Conservation (phyloP, 2,329 filamentous ascomycete species). For the Exophiala mesophila region DNA sequence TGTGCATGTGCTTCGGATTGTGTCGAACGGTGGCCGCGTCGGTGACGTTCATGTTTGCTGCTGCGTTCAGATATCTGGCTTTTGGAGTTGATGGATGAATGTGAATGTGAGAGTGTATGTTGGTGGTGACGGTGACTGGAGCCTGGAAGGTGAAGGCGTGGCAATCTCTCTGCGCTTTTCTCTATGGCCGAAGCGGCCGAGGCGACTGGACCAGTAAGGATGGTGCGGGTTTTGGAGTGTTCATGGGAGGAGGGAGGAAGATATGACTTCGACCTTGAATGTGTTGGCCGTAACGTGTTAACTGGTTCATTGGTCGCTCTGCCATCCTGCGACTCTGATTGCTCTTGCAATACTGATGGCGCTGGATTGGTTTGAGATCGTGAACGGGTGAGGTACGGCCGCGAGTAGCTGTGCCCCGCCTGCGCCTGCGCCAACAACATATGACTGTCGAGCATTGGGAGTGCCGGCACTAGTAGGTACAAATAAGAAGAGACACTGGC, state of each 20-base stretch:
- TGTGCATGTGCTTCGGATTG: slow-evolving; percentile 15
- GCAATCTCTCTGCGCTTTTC: slow-evolving; percentile 14
- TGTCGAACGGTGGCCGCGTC: slow-evolving; percentile 13
- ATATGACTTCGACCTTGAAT: slow-evolving; percentile 15
- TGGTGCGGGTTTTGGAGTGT: slow-evolving; percentile 3
- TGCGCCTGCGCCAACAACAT: background rate
- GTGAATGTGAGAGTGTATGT: slow-evolving; percentile 8
- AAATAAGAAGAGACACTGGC: too few relatives aligned
- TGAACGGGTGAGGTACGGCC: background rate
- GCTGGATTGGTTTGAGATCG: slow-evolving; percentile 1
- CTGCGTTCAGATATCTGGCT: background rate
- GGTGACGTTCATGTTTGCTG: background rate
- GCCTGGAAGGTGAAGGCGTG: slow-evolving; percentile 18
- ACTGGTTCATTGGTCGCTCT: background rate
- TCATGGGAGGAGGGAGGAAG: slow-evolving; percentile 13
- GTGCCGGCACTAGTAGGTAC: too few relatives aligned
- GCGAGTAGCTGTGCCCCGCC: background rate
- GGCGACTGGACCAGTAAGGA: slow-evolving; percentile 5
- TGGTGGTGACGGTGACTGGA: slow-evolving; percentile 16
- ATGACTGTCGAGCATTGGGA: slow-evolving; percentile 1
- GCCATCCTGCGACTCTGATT: background rate
- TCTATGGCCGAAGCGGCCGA: slow-evolving; percentile 8
- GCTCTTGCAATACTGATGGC: background rate
- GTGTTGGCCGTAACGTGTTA: slow-evolving; percentile 3
- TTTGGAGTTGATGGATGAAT: slow-evolving; percentile 5